Evolutionary conservation across 1,139 yeast species (phyloP).

Genomic region (Scheffersomyces stambukii): DNA sequence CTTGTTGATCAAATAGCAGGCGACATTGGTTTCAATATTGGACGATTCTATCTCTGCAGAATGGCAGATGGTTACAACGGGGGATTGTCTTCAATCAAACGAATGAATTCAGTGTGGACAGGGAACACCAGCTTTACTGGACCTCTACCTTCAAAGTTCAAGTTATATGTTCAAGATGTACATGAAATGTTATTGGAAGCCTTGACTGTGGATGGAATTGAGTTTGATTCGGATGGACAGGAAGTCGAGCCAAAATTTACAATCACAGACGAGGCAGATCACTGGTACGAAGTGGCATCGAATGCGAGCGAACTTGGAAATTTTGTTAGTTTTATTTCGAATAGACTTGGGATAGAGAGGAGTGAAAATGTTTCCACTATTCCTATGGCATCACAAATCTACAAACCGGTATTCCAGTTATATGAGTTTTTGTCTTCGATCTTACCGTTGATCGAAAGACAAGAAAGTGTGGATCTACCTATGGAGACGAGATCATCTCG

Average conservation of each 20-base stretch:
- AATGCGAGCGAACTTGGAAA: slow-evolving; percentile 24
- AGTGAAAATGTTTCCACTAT: slow-evolving; percentile 9
- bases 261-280: slow-evolving; percentile 11
- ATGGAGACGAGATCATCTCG: slow-evolving; percentile 13
- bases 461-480: slow-evolving; percentile 17
- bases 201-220: slow-evolving; percentile 29
- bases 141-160: slow-evolving; percentile 35
- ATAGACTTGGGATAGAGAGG: slow-evolving; percentile 17
- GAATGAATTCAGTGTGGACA: slow-evolving; percentile 25
- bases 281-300: slow-evolving; percentile 46
- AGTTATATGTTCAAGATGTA: slow-evolving; percentile 50
- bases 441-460: slow-evolving; percentile 19
- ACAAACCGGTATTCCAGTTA: slow-evolving; percentile 24
- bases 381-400: slow-evolving; percentile 20
- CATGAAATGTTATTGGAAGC: slow-evolving; percentile 29
- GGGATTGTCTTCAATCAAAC: slow-evolving; percentile 32
- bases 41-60: slow-evolving; percentile 43
- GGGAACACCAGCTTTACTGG: slow-evolving; percentile 15
- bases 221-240: slow-evolving; percentile 22
- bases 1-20: slow-evolving; percentile 42
- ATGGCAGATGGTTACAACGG: slow-evolving; percentile 39
- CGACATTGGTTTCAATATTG: slow-evolving; percentile 43
- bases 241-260: slow-evolving; percentile 15
- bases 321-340: slow-evolving; percentile 26
- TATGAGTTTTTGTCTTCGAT: slow-evolving; percentile 21